These are phyloP conservation scores for Diplocarpon rosae DNA, from an alignment of 2,329 filamentous ascomycete genomes.

Conservation along the genomic window DNA sequence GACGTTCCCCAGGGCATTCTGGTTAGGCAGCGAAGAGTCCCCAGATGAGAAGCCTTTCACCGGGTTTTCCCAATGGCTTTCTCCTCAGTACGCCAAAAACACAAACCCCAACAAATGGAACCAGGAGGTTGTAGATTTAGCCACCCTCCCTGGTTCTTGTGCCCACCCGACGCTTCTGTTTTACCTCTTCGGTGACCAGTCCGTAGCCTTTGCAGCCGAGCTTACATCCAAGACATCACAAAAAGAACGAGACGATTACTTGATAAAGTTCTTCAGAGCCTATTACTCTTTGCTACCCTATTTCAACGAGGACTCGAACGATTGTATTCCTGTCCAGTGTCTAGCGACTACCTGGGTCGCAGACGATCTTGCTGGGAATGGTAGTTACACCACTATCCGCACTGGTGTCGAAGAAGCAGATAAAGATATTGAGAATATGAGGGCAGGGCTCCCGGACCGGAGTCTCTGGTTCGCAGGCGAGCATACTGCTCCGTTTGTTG, in stretches of 20 bases:
- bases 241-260: constrained; percentile 22
- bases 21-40: constrained; percentile 29
- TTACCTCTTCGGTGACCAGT: constrained; percentile 42
- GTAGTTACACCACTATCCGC: constrained; percentile 60
- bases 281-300: constrained; percentile 54
- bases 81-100: constrained; percentile 41
- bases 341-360: constrained; percentile 54
- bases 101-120: constrained; percentile 44
- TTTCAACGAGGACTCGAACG: constrained; percentile 33
- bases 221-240: constrained; percentile 11
- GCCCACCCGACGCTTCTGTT: constrained; percentile 57
- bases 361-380: constrained; percentile 55
- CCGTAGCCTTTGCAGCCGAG: constrained; percentile 25
- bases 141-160: constrained; percentile 38
- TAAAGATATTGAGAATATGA: constrained; percentile 44
- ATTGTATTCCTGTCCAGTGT: constrained; percentile 42
- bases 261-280: constrained; percentile 42
- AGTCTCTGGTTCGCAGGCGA: constrained; percentile 57
- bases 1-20: constrained; percentile 52
- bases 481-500: constrained; percentile 79
- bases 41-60: constrained; percentile 3
- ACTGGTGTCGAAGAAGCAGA: constrained; percentile 45
- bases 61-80: constrained; percentile 2
- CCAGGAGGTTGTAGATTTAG: constrained; percentile 51
- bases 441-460: constrained; percentile 32